phyloP scores from a whole-genome alignment of 345 rosid species.

The Odontarrhena argentea region DNA sequence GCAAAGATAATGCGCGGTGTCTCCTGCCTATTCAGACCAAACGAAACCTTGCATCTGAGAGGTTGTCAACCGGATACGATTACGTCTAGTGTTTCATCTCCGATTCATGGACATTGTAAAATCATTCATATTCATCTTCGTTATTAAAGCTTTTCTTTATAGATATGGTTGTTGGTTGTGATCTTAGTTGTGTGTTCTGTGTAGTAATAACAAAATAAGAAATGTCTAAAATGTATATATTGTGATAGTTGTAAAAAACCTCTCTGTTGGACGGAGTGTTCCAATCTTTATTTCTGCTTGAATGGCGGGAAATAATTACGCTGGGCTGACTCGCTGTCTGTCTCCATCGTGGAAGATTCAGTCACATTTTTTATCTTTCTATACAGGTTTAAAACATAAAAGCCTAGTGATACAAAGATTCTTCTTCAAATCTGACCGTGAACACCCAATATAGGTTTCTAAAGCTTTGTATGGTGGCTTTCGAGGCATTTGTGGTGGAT shows the following conservation, averaged over 20 bases:
- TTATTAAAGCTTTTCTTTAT: conserved; percentile 4
- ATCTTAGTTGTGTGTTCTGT: conserved; percentile 19
- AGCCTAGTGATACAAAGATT: too few relatives aligned
- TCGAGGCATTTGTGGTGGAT: too few relatives aligned
- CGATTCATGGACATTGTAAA: conserved; percentile 22
- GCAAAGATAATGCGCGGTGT: conserved; percentile 63
- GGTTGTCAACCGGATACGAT: conserved; percentile 49
- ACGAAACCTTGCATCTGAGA: conserved; percentile 52
- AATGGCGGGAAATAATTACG: neutral
- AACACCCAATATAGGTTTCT: too few relatives aligned
- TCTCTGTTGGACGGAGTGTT: neutral
- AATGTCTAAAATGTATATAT: conserved; percentile 31
- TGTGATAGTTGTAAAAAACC: conserved; percentile 21
- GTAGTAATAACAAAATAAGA: conserved; percentile 25
- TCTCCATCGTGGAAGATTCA: neutral
- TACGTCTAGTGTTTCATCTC: conserved; percentile 46
- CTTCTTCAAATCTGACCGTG: too few relatives aligned
- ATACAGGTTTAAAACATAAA: too few relatives aligned
- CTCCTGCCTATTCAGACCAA: conserved; percentile 63
- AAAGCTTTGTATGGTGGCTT: too few relatives aligned
- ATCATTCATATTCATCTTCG: conserved; percentile 27
- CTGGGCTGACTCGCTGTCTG: too few relatives aligned
- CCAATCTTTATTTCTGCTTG: neutral
- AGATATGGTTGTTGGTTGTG: conserved; percentile 5
- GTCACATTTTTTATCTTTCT: neutral